Base-by-base conservation (phyloP, 2,329 filamentous ascomycete genomes). In the Zymoseptoria pseudotritici region DNA sequence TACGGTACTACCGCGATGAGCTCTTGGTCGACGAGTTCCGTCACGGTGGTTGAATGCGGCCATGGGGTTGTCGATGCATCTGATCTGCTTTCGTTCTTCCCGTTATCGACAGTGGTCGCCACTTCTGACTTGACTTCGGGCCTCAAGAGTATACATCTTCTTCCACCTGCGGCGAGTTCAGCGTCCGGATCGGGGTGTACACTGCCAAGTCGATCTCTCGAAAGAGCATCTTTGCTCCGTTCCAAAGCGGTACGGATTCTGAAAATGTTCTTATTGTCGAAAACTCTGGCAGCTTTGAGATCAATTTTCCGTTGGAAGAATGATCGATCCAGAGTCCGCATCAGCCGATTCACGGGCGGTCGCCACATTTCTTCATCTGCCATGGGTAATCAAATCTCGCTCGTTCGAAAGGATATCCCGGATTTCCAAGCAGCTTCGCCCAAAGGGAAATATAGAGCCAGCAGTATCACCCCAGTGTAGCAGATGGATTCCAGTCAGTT, bases 271-370 rank as follows among this genome's bases (percentile, higher is more conserved):
- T 85, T 88, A 62, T 83, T 83, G 71, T 94, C 88, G 65, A 84
- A 83, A 52, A 97, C 80, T 46, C 88, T 84, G 6, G 91, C 93
- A 2, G 91, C 92, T 8, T 91, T 84, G 22, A 93, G 79, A 22
- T 87, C 86, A 58, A 96, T 78, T 0, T 82, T 89, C 73, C 87
- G 90, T 56, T 83, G 80, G 78, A 97, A 97, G 64, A 95, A 86
- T 17, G 87, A 82, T 66, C 90, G 86, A 77, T 99, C 92, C 64
- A 99, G 84, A 55, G 84, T 83, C 71, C 86, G 86, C 79, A 90
- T 89, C 61, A 87, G 86, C 73, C 89, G 88, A 68, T 93, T 87
- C 61, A 91, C 80, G 22, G 92, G 91, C 53, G 91, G 90, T 65
- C 87, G 85, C 74, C 96, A 90, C 82, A 86, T 85, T 56, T 76